Percentiles rank a stretch among this genome's conserved stretches.
These are phyloP conservation scores for Prunus fruticosa DNA, from an alignment of 306 rosid genomes.

Conservation along the genomic window DNA sequence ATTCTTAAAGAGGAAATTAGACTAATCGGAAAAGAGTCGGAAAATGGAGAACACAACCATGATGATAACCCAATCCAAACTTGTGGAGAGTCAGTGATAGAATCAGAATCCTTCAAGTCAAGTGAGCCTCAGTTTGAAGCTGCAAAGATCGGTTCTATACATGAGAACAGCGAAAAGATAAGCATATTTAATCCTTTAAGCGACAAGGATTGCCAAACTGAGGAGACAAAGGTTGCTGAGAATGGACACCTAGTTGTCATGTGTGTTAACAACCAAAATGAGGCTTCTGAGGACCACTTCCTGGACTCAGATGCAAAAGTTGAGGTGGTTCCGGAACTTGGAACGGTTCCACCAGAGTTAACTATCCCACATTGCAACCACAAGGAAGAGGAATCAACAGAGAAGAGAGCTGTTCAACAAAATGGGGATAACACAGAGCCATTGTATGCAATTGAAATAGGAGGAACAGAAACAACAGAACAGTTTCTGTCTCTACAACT, in stretches of 20 bases:
- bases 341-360: conserved; percentile 16
- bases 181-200: conserved; percentile 7
- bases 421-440: conserved; percentile 21
- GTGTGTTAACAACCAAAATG: conserved; percentile 20
- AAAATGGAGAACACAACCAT: conserved; percentile 29
- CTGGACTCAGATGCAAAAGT: conserved; percentile 22
- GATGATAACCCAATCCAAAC: conserved; percentile 24
- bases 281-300: conserved; percentile 30
- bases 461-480: conserved; percentile 26
- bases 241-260: conserved; percentile 21
- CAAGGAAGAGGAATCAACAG: conserved; percentile 11
- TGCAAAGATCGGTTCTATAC: conserved; percentile 18
- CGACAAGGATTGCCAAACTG: conserved; percentile 17
- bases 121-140: conserved; percentile 10
- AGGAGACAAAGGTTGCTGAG: conserved; percentile 26
- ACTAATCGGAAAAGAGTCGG: conserved; percentile 20
- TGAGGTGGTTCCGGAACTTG: conserved; percentile 27
- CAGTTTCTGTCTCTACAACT: conserved; percentile 8
- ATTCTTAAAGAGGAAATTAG: conserved; percentile 29
- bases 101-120: conserved; percentile 17
- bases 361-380: conserved; percentile 16
- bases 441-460: conserved; percentile 18
- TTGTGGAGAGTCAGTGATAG: conserved; percentile 19
- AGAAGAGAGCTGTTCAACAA: conserved; percentile 29
- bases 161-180: conserved; percentile 18